Evolutionary conservation across 345 rosid species (phyloP).

Genomic region (Draba incana): DNA sequence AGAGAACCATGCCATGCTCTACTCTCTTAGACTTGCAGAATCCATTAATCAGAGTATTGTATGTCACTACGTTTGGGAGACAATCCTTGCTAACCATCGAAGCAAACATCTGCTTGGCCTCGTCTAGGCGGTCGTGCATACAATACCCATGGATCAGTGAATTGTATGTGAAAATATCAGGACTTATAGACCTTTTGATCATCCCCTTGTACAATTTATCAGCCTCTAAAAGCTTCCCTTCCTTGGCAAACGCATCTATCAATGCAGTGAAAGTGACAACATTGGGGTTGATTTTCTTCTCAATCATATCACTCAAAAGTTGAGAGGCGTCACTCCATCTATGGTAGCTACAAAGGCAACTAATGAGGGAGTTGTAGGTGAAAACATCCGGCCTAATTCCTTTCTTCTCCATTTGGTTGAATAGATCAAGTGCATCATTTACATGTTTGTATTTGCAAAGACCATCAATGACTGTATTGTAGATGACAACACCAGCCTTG

Average conservation of each 20-base stretch:
- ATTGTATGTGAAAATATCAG: background rate
- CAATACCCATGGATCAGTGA: background rate
- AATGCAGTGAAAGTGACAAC: background rate
- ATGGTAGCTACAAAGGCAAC: background rate
- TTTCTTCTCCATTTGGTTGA: background rate
- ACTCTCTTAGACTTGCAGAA: conserved; percentile 32
- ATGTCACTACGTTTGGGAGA: conserved; percentile 32
- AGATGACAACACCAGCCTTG: background rate
- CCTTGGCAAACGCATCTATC: background rate
- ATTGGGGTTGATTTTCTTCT: background rate
- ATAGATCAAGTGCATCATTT: background rate
- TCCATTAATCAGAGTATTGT: conserved; percentile 34
- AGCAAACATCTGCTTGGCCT: conserved; percentile 7
- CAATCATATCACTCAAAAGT: background rate
- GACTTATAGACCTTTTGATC: background rate
- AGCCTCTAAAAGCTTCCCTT: conserved; percentile 11
- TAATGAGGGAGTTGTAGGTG: background rate
- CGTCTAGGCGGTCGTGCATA: background rate
- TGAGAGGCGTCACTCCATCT: conserved; percentile 9
- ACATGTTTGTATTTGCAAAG: background rate
- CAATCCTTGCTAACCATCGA: conserved; percentile 18
- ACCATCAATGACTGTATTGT: background rate
- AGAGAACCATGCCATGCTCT: conserved; percentile 31
- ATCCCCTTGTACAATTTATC: background rate
- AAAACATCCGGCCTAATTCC: background rate